Evolutionary conservation across 78 protist genomes (phyloP).

Genomic region (Dictyostelium firmibasis): DNA sequence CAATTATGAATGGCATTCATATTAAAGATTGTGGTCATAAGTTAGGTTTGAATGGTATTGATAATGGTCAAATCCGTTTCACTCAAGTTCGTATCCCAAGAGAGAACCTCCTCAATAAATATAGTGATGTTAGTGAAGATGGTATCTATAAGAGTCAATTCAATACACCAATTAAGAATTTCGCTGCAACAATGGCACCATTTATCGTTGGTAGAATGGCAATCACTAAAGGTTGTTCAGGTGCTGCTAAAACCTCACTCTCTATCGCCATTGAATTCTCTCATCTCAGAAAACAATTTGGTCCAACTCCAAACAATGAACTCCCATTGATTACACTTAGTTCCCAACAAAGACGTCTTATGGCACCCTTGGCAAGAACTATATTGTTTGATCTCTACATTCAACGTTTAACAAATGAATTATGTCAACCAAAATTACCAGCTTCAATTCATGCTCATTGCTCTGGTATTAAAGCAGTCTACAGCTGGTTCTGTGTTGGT

Average conservation of each 20-base stretch:
- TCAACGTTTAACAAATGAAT: background rate
- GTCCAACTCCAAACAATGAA: conserved; percentile 44
- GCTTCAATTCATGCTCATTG: conserved; percentile 11
- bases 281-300: conserved; percentile 62
- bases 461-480: conserved; percentile 40
- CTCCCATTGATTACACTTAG: conserved; percentile 28
- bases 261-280: conserved; percentile 42
- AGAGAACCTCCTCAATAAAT: conserved; percentile 71
- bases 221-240: background rate
- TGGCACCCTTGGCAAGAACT: conserved; percentile 43
- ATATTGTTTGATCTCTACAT: background rate
- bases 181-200: conserved; percentile 50
- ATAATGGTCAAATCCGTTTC: conserved; percentile 82
- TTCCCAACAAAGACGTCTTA: conserved; percentile 45
- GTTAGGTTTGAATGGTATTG: conserved; percentile 79
- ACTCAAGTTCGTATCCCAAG: conserved; percentile 74
- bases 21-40: conserved; percentile 82
- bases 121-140: conserved; percentile 72
- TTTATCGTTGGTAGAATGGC: conserved; percentile 30
- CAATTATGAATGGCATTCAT: conserved; percentile 9
- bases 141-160: conserved; percentile 48
- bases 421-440: background rate
- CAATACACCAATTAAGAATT: conserved; percentile 1
- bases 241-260: conserved; percentile 24
- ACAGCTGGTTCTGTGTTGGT: conserved; percentile 6